A percentile compares a stretch with the other conserved stretches of the same genome.
Conservation (phyloP, 2,329 filamentous ascomycete genomes). For the Pseudogymnoascus sp. region DNA sequence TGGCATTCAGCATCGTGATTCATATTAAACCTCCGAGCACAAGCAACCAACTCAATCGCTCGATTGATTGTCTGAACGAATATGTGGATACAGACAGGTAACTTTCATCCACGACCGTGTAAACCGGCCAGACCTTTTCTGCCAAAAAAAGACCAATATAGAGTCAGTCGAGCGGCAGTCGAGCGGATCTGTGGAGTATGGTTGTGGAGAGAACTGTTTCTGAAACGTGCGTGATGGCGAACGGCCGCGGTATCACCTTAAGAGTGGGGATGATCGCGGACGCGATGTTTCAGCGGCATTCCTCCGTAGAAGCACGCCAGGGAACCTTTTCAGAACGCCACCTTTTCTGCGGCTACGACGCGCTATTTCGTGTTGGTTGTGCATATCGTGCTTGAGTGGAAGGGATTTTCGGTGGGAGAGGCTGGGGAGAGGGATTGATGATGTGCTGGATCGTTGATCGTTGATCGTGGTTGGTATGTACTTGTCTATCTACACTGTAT, state of each 20-base stretch:
- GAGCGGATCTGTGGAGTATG: background rate
- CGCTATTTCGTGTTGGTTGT: background rate
- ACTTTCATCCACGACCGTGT: background rate
- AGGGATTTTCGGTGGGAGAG: background rate
- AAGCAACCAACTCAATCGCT: background rate
- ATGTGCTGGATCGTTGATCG: background rate
- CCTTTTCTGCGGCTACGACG: background rate
- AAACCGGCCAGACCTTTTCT: background rate
- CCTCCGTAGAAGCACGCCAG: slow-evolving; percentile 1
- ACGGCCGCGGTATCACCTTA: background rate
- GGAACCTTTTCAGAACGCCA: background rate
- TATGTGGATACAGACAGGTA: background rate
- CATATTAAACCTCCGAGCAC: background rate
- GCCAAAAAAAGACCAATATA: background rate
- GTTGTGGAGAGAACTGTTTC: background rate
- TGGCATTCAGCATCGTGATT: background rate
- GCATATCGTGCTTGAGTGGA: background rate
- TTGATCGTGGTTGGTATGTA: background rate
- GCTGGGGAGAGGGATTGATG: background rate
- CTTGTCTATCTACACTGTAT: background rate
- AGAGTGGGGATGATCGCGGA: background rate
- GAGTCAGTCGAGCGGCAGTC: background rate
- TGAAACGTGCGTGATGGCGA: slow-evolving; percentile 1
- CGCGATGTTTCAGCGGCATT: background rate
- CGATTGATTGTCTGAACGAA: slow-evolving; percentile 6